These are phyloP conservation scores for Lactarius sp. DNA, from an alignment of 768 basidiomycete genomes.

Conservation along the genomic window DNA sequence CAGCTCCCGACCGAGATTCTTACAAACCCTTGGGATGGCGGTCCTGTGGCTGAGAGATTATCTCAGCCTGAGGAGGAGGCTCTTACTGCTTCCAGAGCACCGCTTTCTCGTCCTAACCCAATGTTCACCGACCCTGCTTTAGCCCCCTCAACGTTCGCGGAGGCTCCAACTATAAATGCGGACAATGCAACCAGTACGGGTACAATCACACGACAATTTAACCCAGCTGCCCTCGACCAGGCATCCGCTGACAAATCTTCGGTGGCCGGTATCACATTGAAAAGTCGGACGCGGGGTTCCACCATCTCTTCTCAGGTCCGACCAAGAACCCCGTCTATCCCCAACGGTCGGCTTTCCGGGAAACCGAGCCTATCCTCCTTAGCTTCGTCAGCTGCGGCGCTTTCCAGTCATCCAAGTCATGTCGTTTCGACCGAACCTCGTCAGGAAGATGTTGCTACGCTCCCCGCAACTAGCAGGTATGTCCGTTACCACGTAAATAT, in stretches of 20 bases:
- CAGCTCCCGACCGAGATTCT: constrained; percentile 8
- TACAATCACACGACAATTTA: constrained; percentile 9
- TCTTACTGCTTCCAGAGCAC: not conserved
- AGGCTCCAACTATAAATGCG: not conserved
- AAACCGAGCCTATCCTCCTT: constrained; percentile 22
- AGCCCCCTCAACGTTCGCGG: not conserved
- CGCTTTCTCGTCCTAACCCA: not conserved
- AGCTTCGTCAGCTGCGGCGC: constrained; percentile 11
- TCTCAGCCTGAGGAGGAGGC: constrained; percentile 12
- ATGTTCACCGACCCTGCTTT: constrained; percentile 3
- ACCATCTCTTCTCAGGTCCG: constrained; percentile 25
- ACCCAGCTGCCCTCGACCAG: constrained; percentile 1
- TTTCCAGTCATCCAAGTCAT: not conserved
- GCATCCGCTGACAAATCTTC: constrained; percentile 9
- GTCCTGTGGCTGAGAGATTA: constrained; percentile 5
- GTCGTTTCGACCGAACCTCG: constrained; percentile 3
- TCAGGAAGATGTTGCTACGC: constrained; percentile 3
- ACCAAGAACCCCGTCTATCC: constrained; percentile 21
- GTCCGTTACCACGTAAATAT: not conserved
- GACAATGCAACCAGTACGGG: constrained; percentile 7
- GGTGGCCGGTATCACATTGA: constrained; percentile 13
- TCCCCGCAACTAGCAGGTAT: constrained; percentile 5
- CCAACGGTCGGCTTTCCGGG: constrained; percentile 16
- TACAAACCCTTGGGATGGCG: constrained; percentile 9
- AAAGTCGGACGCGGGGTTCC: constrained; percentile 21